Percentiles rank a stretch among this genome's conserved stretches.
Evolutionary conservation across 2,329 filamentous ascomycete genomes (phyloP).

Genomic region (Colletotrichum spaethianum): DNA sequence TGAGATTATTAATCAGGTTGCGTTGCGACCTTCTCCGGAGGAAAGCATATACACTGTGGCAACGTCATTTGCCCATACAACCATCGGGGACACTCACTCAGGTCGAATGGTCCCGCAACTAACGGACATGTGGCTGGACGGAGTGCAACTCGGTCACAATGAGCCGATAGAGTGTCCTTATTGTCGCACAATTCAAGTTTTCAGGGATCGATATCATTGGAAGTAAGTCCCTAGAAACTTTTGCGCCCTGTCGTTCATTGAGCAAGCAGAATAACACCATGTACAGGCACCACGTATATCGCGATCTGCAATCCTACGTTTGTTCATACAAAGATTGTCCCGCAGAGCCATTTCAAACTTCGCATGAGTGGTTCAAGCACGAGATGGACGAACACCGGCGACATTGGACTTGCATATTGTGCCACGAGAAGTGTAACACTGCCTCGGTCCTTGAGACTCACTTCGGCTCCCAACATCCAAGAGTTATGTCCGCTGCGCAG

Average conservation of each 20-base stretch:
- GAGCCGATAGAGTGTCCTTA: constrained; percentile 25
- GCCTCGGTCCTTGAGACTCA: constrained; percentile 3
- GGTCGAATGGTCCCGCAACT: constrained; percentile 3
- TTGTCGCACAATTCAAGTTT: constrained; percentile 16
- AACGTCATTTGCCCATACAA: constrained; percentile 18
- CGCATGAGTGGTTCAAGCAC: constrained; percentile 29
- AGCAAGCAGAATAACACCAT: neutral
- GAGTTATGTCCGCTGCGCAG: neutral
- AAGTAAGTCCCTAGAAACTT: neutral
- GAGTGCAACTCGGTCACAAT: neutral
- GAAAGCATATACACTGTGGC: constrained; percentile 15
- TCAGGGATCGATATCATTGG: constrained; percentile 9
- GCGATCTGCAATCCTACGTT: constrained; percentile 14
- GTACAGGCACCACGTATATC: constrained; percentile 19
- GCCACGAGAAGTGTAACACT: neutral
- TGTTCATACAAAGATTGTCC: constrained; percentile 19
- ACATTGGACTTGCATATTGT: constrained; percentile 7
- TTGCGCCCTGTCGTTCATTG: too few relatives aligned
- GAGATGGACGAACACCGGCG: constrained; percentile 12
- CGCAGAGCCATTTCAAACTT: neutral
- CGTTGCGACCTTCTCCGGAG: neutral
- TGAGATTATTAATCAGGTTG: neutral
- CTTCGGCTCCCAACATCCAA: constrained; percentile 2
- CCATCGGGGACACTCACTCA: neutral
- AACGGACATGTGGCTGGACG: constrained; percentile 9